phyloP scores from a whole-genome alignment of 2,329 filamentous ascomycete species.

The Fusarium lyarnte region DNA sequence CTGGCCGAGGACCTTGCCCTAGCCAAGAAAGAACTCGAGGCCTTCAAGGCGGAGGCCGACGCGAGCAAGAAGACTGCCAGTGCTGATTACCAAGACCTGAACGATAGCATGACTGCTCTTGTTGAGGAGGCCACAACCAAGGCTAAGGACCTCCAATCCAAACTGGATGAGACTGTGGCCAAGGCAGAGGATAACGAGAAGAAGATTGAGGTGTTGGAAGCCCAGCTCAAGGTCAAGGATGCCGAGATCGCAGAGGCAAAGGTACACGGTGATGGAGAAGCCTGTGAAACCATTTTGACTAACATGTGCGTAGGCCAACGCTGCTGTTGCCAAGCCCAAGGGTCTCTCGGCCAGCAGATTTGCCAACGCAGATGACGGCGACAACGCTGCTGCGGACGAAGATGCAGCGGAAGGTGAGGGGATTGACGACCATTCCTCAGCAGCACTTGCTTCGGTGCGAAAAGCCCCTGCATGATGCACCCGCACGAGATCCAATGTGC shows the following conservation, averaged over 20 bases:
- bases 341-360: conserved; percentile 66
- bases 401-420: conserved; percentile 66
- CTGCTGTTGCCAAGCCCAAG: conserved; percentile 55
- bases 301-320: conserved; percentile 53
- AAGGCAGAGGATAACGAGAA: conserved; percentile 59
- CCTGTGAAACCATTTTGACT: neutral
- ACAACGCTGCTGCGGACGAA: conserved; percentile 48
- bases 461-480: conserved; percentile 58
- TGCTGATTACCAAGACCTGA: conserved; percentile 70
- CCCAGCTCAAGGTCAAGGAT: conserved; percentile 70
- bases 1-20: conserved; percentile 57
- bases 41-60: conserved; percentile 60
- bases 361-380: conserved; percentile 54
- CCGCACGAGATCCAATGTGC: conserved; percentile 37
- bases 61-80: conserved; percentile 64
- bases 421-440: conserved; percentile 69
- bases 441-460: conserved; percentile 74
- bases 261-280: conserved; percentile 50
- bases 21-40: conserved; percentile 63
- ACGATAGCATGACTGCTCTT: conserved; percentile 68
- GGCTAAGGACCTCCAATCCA: conserved; percentile 61
- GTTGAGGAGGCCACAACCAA: conserved; percentile 67
- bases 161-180: conserved; percentile 56
- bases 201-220: conserved; percentile 61
- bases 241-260: conserved; percentile 70